phyloP scores from a whole-genome alignment of 192 early-diverging fungal genomes.

The Linnemannia elongata region DNA sequence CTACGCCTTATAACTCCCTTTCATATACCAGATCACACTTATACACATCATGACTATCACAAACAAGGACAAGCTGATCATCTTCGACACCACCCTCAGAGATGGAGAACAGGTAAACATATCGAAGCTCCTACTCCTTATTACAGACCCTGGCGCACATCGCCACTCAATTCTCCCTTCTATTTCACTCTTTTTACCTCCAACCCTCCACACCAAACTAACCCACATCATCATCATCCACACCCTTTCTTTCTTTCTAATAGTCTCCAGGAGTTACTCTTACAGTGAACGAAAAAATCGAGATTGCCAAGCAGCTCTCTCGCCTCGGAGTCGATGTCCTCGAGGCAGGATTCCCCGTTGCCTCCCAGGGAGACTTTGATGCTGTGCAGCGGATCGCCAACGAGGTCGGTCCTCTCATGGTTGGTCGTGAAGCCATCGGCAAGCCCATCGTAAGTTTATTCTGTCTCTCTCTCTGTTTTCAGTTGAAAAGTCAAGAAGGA shows the following conservation, averaged over 20 bases:
- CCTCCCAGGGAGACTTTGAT: conserved; percentile 95
- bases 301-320: conserved; percentile 95
- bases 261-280: conserved; percentile 97
- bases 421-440: conserved; percentile 82
- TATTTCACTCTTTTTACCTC: not conserved
- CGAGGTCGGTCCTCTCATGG: conserved; percentile 89
- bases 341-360: conserved; percentile 97
- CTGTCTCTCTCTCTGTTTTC: not conserved
- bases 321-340: conserved; percentile 94
- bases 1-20: not conserved
- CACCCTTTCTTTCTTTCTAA: not conserved
- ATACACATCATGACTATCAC: conserved; percentile 31
- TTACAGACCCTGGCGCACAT: not conserved
- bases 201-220: not conserved
- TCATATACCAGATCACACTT: conserved; percentile 5
- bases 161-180: not conserved
- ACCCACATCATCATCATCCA: not conserved
- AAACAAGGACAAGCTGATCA: conserved; percentile 83
- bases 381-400: conserved; percentile 94
- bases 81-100: conserved; percentile 97
- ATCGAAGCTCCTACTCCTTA: not conserved
- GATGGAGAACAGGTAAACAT: conserved; percentile 92
- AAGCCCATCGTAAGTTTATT: conserved; percentile 79
- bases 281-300: conserved; percentile 92
- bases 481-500: not conserved